phyloP scores from a whole-genome alignment of 2,329 filamentous ascomycete species.

The Cladobotryum protrusum region DNA sequence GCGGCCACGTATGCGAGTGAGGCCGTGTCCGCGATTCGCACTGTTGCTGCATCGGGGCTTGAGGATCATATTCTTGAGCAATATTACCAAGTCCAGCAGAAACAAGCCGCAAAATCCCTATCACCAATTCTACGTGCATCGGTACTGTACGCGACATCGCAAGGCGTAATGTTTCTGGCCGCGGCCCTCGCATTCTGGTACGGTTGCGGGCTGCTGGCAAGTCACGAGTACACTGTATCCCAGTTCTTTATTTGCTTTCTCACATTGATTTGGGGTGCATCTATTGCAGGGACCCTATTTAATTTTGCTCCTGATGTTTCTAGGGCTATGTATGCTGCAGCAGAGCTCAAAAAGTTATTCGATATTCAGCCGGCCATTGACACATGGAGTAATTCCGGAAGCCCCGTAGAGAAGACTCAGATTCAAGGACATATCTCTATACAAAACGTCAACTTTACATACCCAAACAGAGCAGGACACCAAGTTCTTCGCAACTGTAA shows the following conservation, averaged over 20 bases:
- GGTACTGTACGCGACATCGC: slow-evolving; percentile 3
- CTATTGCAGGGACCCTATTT: slow-evolving; percentile 79
- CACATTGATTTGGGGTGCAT: slow-evolving; percentile 54
- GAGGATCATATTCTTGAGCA: neutral
- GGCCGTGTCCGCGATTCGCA: slow-evolving; percentile 11
- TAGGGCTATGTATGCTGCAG: slow-evolving; percentile 74
- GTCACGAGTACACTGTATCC: slow-evolving; percentile 31
- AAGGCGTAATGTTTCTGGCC: slow-evolving; percentile 1
- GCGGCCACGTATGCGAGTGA: slow-evolving; percentile 13
- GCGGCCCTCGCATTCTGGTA: slow-evolving; percentile 12
- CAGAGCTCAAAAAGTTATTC: slow-evolving; percentile 69
- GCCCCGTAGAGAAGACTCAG: slow-evolving; percentile 49
- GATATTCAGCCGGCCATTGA: slow-evolving; percentile 73
- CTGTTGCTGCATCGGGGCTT: slow-evolving; percentile 13
- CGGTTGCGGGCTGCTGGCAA: slow-evolving; percentile 13
- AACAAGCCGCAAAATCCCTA: neutral
- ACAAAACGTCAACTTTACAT: slow-evolving; percentile 57
- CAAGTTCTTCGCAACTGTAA: slow-evolving; percentile 57
- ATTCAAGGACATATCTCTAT: slow-evolving; percentile 57
- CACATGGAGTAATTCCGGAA: slow-evolving; percentile 63
- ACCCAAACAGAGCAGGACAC: slow-evolving; percentile 61
- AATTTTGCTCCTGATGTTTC: slow-evolving; percentile 83
- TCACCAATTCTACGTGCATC: neutral
- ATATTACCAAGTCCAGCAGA: neutral
- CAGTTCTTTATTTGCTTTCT: slow-evolving; percentile 39